phyloP scores from a whole-genome alignment of 208 protist genomes.

The Naegleria fowleri region DNA sequence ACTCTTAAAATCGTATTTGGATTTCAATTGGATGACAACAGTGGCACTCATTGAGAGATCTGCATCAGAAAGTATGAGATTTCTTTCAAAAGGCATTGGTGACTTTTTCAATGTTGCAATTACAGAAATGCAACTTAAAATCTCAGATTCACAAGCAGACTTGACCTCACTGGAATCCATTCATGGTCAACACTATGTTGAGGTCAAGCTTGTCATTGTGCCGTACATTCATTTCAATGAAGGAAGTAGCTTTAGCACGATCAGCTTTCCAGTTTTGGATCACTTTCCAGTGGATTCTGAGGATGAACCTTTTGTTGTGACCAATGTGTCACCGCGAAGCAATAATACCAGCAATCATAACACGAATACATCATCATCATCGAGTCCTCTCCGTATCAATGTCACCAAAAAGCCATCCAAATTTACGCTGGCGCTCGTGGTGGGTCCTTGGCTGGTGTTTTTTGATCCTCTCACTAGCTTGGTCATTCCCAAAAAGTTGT shows the following conservation, averaged over 20 bases:
- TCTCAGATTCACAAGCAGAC: not conserved
- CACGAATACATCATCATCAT: not conserved
- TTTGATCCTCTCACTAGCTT: not conserved
- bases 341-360: not conserved
- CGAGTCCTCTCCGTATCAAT: not conserved
- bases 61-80: not conserved
- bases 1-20: not conserved
- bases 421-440: not conserved
- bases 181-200: not conserved
- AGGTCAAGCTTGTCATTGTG: not conserved
- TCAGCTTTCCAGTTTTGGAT: not conserved
- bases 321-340: too few relatives aligned
- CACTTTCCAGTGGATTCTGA: not conserved
- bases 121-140: not conserved
- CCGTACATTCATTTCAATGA: not conserved
- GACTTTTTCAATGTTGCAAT: not conserved
- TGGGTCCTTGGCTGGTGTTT: not conserved
- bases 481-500: not conserved
- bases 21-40: not conserved
- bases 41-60: not conserved
- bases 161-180: not conserved
- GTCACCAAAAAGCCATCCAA: not conserved
- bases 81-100: not conserved
- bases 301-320: not conserved
- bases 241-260: not conserved